Evolutionary conservation across 805 yeast species (phyloP).

Genomic region (Sugiyamaella qingdaonensis): DNA sequence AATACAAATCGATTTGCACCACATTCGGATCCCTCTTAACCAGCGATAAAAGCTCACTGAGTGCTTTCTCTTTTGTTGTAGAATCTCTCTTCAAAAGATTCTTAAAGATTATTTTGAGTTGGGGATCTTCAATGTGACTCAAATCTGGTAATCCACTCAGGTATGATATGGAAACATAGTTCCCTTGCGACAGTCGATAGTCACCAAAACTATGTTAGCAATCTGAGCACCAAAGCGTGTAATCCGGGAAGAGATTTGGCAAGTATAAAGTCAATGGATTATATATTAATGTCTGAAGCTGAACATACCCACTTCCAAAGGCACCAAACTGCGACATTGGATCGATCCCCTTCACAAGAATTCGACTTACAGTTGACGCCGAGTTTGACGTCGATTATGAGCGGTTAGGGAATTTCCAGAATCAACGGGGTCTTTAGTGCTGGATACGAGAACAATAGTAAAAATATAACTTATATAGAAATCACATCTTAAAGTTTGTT

Average conservation of each 20-base stretch:
- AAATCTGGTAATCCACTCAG: constrained; percentile 77
- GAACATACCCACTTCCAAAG: background rate
- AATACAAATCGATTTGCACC: constrained; percentile 52
- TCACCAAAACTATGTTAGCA: constrained; percentile 1
- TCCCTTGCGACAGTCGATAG: constrained; percentile 10
- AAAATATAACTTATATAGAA: too few species aligned
- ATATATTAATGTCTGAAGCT: background rate
- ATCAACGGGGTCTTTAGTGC: too few species aligned
- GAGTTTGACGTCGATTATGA: too few species aligned
- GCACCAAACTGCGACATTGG: background rate
- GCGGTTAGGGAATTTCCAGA: too few species aligned
- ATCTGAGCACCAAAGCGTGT: too few species aligned
- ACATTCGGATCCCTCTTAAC: constrained; percentile 30
- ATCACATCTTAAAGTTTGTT: too few species aligned
- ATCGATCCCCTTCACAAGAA: too few species aligned
- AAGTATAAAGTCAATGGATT: too few species aligned
- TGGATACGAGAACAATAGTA: too few species aligned
- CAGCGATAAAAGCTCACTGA: constrained; percentile 47
- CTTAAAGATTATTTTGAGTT: constrained; percentile 63
- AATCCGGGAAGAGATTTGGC: too few species aligned
- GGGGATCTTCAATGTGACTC: constrained; percentile 43
- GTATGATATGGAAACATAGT: constrained; percentile 64
- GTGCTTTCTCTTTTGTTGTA: constrained; percentile 79
- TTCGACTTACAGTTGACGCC: too few species aligned
- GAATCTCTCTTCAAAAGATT: constrained; percentile 73